These are phyloP conservation scores for Psilocybe cubensis DNA, from an alignment of 768 basidiomycete species.

Conservation along the genomic window DNA sequence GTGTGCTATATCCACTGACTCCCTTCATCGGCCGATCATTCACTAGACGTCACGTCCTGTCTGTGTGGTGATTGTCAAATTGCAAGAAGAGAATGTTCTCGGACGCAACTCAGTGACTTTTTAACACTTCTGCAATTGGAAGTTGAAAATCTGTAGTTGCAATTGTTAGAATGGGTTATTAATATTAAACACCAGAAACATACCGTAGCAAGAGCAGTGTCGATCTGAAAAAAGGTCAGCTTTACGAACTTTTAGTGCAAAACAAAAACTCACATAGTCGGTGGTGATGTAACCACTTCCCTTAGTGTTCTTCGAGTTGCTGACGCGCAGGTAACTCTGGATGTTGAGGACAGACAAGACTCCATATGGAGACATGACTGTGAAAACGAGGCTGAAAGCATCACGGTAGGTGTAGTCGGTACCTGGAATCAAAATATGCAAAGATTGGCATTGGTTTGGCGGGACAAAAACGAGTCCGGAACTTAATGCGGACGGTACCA, in stretches of 20 bases:
- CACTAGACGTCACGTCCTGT: too few species aligned
- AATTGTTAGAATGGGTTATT: not conserved
- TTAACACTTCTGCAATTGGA: too few species aligned
- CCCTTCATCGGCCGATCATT: too few species aligned
- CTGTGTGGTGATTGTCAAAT: too few species aligned
- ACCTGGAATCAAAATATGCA: conserved; percentile 17
- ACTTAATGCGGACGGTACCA: conserved; percentile 21
- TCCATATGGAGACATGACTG: conserved; percentile 25
- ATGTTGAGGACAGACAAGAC: conserved; percentile 22
- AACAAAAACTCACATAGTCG: not conserved
- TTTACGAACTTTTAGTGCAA: not conserved
- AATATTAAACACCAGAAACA: not conserved
- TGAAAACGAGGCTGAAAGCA: conserved; percentile 25
- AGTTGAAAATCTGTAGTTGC: not conserved
- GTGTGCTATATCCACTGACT: too few species aligned
- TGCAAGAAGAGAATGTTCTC: too few species aligned
- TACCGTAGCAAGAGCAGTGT: not conserved
- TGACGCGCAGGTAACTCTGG: not conserved
- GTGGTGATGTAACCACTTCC: conserved; percentile 4
- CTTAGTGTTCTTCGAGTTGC: not conserved
- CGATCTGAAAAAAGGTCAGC: not conserved
- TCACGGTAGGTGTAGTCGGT: conserved; percentile 27
- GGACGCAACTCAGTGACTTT: too few species aligned
- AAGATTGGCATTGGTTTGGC: too few species aligned
- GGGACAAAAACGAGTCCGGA: not conserved